Evolutionary conservation across 257 asterid genomes (phyloP).

Genomic region (Solanum dulcamara): DNA sequence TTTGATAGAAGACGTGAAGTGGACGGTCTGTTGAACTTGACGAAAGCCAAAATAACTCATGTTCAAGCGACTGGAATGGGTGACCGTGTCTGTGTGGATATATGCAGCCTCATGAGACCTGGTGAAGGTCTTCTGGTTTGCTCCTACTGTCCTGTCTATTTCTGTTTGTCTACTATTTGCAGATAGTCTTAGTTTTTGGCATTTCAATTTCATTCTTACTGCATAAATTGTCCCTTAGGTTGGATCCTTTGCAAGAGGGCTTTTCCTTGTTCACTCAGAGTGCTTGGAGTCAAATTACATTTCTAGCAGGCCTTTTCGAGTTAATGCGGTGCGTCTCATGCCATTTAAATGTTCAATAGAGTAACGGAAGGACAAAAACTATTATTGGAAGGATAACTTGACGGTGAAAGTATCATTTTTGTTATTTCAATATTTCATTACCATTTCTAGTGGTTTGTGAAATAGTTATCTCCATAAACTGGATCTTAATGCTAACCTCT

Average conservation of each 20-base stretch:
- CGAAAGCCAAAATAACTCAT: conserved; percentile 44
- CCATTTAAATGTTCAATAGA: not conserved
- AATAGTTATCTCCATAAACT: not conserved
- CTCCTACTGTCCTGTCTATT: conserved; percentile 1
- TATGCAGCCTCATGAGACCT: conserved; percentile 85
- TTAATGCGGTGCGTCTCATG: conserved; percentile 65
- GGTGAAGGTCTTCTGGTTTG: conserved; percentile 96
- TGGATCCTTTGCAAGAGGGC: conserved; percentile 94
- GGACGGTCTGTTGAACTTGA: conserved; percentile 44
- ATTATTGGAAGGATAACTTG: too few species aligned
- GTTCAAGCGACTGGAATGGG: conserved; percentile 84
- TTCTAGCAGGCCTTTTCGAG: conserved; percentile 92
- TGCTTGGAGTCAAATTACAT: conserved; percentile 84
- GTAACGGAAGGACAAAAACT: not conserved
- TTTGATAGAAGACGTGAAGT: conserved; percentile 49
- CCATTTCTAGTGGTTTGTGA: not conserved
- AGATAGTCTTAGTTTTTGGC: not conserved
- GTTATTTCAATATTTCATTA: not conserved
- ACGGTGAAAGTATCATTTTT: not conserved
- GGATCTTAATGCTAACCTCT: not conserved
- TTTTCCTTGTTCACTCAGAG: conserved; percentile 87
- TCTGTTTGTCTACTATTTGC: not conserved
- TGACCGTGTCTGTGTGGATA: conserved; percentile 87
- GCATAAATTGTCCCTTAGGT: conserved; percentile 26
- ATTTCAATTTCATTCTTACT: not conserved